Evolutionary conservation across 2,329 filamentous ascomycete species (phyloP).

Genomic region (Verticillium dahliae): DNA sequence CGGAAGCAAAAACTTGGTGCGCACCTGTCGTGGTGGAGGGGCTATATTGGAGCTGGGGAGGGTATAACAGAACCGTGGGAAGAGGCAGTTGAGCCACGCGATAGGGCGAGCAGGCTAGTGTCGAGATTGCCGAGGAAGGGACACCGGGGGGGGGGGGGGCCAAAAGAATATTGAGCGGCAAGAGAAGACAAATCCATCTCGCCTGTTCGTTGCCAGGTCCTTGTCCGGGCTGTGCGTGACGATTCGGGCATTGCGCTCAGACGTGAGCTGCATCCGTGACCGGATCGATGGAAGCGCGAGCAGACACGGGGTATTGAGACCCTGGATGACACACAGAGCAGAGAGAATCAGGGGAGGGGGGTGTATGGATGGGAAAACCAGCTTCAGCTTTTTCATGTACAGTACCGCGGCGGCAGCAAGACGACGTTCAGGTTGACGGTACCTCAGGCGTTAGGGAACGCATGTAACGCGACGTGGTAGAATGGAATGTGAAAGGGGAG

Average conservation of each 20-base stretch:
- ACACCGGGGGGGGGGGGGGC: too few species aligned
- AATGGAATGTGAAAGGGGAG: background rate
- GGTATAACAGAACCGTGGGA: conserved; percentile 12
- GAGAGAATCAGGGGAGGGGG: background rate
- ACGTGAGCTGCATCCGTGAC: background rate
- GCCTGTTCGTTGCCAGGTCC: background rate
- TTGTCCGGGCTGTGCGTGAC: background rate
- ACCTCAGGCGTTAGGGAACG: background rate
- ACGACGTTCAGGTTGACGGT: background rate
- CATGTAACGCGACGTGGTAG: background rate
- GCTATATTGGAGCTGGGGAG: conserved; percentile 13
- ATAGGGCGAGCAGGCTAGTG: conserved; percentile 10
- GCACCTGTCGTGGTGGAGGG: background rate
- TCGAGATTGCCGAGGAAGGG: background rate
- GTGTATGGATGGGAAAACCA: background rate
- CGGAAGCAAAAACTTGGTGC: background rate
- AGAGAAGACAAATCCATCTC: background rate
- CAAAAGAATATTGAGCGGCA: background rate
- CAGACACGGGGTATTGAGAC: conserved; percentile 5
- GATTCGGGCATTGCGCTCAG: background rate
- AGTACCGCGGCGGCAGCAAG: conserved; percentile 1
- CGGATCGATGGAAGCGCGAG: background rate
- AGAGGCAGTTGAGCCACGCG: conserved; percentile 6
- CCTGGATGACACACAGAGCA: conserved; percentile 6
- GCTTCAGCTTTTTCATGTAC: conserved; percentile 2